Percentiles rank a stretch among this genome's conserved stretches.
These are phyloP conservation scores for Pseudomonodictys pantanalensis DNA, from an alignment of 495 filamentous ascomycete genomes.

Conservation along the genomic window DNA sequence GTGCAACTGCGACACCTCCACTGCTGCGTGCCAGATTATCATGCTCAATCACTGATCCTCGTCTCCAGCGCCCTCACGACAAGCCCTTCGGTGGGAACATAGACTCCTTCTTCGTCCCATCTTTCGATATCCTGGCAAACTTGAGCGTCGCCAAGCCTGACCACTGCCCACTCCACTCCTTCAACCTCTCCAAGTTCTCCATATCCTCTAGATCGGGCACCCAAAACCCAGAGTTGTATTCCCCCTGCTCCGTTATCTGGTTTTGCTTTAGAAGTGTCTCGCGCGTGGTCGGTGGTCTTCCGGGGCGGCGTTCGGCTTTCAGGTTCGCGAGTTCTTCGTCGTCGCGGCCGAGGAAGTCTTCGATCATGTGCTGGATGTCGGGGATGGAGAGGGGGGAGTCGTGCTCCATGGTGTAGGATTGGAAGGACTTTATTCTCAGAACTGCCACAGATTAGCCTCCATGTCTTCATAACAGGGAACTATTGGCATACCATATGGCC, in stretches of 20 bases:
- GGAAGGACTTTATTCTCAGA: slow-evolving; percentile 68
- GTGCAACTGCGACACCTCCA: too few species aligned
- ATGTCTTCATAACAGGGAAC: background rate
- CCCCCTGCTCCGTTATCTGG: slow-evolving; percentile 67
- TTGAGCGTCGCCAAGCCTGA: slow-evolving; percentile 56
- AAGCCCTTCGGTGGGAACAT: slow-evolving; percentile 43
- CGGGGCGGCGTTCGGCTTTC: slow-evolving; percentile 72
- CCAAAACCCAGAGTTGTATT: slow-evolving; percentile 82
- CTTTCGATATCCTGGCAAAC: slow-evolving; percentile 44
- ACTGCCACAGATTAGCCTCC: slow-evolving; percentile 47
- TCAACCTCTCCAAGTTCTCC: slow-evolving; percentile 53
- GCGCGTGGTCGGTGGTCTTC: slow-evolving; percentile 71
- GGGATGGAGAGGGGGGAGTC: slow-evolving; percentile 54
- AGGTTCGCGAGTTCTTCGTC: slow-evolving; percentile 71
- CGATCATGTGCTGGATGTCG: slow-evolving; percentile 61
- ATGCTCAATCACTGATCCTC: too few species aligned
- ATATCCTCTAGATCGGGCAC: slow-evolving; percentile 59
- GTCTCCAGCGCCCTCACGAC: too few species aligned
- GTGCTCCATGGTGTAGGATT: slow-evolving; percentile 57
- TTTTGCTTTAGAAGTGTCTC: slow-evolving; percentile 75
- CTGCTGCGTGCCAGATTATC: too few species aligned
- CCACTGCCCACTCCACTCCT: slow-evolving; percentile 63
- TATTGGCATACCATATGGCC: slow-evolving; percentile 58
- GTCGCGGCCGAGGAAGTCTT: slow-evolving; percentile 69
- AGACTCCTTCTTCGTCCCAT: slow-evolving; percentile 34